Evolutionary conservation across 371 early-diverging fungal genomes (phyloP).

Genomic region (Umbelopsis sp.): DNA sequence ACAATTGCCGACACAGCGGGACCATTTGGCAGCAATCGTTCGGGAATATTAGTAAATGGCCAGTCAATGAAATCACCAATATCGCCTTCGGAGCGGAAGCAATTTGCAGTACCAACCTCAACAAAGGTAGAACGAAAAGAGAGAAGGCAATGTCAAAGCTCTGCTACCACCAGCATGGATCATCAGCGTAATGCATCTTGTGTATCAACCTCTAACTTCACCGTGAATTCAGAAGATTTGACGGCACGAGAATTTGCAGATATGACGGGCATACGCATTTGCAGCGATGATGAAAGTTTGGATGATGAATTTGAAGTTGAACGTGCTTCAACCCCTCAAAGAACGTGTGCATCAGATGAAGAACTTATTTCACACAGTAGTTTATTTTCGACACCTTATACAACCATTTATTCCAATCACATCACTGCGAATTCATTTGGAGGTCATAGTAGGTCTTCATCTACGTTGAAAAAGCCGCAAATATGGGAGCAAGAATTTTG

Average conservation of each 20-base stretch:
- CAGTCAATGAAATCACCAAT: not conserved
- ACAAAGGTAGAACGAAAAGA: not conserved
- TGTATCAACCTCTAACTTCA: not conserved
- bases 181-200: not conserved
- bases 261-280: slow-evolving; percentile 33
- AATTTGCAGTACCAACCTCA: not conserved
- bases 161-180: not conserved
- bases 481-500: slow-evolving; percentile 17
- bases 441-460: slow-evolving; percentile 9
- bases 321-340: not conserved
- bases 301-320: not conserved
- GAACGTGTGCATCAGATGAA: not conserved
- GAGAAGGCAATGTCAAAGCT: not conserved
- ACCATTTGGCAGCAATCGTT: not conserved
- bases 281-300: slow-evolving; percentile 23
- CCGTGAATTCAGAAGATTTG: slow-evolving; percentile 32
- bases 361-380: not conserved
- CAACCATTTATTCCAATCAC: not conserved
- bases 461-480: not conserved
- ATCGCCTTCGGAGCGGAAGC: not conserved
- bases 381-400: not conserved
- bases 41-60: not conserved
- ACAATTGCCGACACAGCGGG: not conserved
- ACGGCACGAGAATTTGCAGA: slow-evolving; percentile 38
- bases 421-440: not conserved